These are phyloP conservation scores for Cystoderma amianthinum DNA, from an alignment of 768 basidiomycete species.

Conservation along the genomic window DNA sequence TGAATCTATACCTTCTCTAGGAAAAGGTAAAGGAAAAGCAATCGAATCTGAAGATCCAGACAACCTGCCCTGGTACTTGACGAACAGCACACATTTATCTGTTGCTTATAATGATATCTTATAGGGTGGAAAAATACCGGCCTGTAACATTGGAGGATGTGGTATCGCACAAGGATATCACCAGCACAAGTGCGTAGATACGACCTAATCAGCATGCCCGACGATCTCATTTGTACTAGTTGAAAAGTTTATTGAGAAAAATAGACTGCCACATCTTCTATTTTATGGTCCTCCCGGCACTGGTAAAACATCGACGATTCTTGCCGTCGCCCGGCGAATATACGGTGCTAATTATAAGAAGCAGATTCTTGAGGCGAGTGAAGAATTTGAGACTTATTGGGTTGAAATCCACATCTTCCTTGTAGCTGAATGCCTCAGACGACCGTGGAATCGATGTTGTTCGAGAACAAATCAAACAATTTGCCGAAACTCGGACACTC, in stretches of 20 bases:
- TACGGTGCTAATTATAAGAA: slow-evolving; percentile 84
- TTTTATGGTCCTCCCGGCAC: slow-evolving; percentile 99
- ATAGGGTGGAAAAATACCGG: slow-evolving; percentile 97
- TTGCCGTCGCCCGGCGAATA: slow-evolving; percentile 91
- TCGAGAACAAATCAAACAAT: slow-evolving; percentile 97
- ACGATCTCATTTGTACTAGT: slow-evolving; percentile 45
- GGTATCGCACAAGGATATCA: slow-evolving; percentile 96
- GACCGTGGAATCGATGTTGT: slow-evolving; percentile 99
- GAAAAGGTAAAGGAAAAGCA: slow-evolving; percentile 72
- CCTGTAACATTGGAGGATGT: slow-evolving; percentile 90
- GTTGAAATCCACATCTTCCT: not conserved
- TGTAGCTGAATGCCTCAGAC: slow-evolving; percentile 92
- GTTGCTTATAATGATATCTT: too few relatives aligned
- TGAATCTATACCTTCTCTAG: slow-evolving; percentile 25
- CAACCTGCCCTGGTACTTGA: slow-evolving; percentile 86
- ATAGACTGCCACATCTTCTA: slow-evolving; percentile 87
- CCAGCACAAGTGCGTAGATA: slow-evolving; percentile 70
- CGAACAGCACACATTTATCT: too few relatives aligned
- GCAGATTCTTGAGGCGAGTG: slow-evolving; percentile 84
- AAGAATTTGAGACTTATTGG: slow-evolving; percentile 2
- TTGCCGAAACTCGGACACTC: slow-evolving; percentile 91
- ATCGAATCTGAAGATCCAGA: slow-evolving; percentile 46
- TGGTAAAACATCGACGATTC: slow-evolving; percentile 95
- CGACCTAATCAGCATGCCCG: slow-evolving; percentile 1
- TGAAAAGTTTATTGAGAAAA: slow-evolving; percentile 94